phyloP scores from a whole-genome alignment of 371 early-diverging fungal genomes.

The Amoeboaphelidium occidentale region DNA sequence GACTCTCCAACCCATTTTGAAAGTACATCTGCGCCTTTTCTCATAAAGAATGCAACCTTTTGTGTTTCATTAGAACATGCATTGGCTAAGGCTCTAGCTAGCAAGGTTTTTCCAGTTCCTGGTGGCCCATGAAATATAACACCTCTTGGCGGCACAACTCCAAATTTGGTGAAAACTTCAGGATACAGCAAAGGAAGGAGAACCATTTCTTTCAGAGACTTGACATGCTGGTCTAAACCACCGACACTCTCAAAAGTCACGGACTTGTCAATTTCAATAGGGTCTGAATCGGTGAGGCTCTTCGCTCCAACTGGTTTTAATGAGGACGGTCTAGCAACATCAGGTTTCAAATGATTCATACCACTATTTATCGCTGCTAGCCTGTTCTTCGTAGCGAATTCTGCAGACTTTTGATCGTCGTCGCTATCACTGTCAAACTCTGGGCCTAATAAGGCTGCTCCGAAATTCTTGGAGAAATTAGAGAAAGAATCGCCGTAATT shows the following conservation, averaged over 20 bases:
- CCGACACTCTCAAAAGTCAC: constrained; percentile 17
- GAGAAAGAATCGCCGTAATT: background rate
- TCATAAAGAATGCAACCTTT: constrained; percentile 44
- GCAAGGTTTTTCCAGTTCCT: constrained; percentile 33
- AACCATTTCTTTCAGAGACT: constrained; percentile 38
- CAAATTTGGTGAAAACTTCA: constrained; percentile 29
- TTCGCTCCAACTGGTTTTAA: constrained; percentile 4
- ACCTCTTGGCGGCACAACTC: constrained; percentile 33
- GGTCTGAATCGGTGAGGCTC: constrained; percentile 4
- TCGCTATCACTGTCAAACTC: background rate
- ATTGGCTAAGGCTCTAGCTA: constrained; percentile 42
- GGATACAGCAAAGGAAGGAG: constrained; percentile 58
- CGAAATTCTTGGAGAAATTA: background rate
- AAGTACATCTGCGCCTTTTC: constrained; percentile 50
- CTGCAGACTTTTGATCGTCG: background rate
- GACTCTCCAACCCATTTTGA: constrained; percentile 62
- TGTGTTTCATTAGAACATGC: constrained; percentile 25
- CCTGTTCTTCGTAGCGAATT: background rate
- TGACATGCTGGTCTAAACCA: constrained; percentile 12
- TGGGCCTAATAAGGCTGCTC: background rate
- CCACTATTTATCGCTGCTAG: background rate
- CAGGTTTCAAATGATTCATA: background rate
- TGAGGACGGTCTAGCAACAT: background rate
- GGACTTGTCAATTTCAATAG: background rate
- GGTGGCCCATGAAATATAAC: constrained; percentile 34